These are phyloP conservation scores for Diplodia sapinea DNA, from an alignment of 2,329 filamentous ascomycete species.

Conservation along the genomic window DNA sequence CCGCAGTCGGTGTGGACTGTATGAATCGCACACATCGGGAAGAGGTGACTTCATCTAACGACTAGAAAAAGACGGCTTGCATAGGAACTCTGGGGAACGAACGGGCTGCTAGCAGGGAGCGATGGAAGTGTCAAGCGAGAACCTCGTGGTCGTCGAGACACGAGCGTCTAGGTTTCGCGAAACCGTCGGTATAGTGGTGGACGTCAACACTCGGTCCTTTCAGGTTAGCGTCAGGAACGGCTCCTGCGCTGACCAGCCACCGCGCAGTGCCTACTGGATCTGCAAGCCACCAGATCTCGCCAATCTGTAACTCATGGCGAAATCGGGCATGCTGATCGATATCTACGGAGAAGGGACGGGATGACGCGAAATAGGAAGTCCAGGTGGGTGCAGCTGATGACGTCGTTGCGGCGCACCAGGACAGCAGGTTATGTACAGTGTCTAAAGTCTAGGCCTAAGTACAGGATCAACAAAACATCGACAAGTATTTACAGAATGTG, in stretches of 20 bases:
- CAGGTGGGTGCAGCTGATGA: background rate
- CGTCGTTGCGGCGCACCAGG: background rate
- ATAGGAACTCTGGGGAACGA: background rate
- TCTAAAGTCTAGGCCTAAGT: background rate
- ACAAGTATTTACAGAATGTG: background rate
- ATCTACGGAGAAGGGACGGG: background rate
- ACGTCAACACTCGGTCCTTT: conserved; percentile 25
- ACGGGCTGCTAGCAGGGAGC: background rate
- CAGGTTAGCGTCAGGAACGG: conserved; percentile 22
- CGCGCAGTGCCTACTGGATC: background rate
- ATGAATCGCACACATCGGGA: background rate
- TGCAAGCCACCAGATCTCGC: conserved; percentile 28
- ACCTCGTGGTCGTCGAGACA: no score
- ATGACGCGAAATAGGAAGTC: background rate
- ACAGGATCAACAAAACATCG: background rate
- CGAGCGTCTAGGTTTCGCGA: background rate
- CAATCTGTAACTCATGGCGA: background rate
- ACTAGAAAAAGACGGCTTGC: background rate
- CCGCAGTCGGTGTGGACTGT: background rate
- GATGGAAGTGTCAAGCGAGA: background rate
- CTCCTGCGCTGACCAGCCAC: background rate
- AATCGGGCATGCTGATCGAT: conserved; percentile 1
- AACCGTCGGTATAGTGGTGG: background rate
- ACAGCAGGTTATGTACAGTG: background rate
- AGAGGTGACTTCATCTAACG: background rate